A percentile compares a stretch with the other conserved stretches of the same genome.
Evolutionary conservation across 768 basidiomycete genomes (phyloP).

Genomic region (Suillus ampliporus): DNA sequence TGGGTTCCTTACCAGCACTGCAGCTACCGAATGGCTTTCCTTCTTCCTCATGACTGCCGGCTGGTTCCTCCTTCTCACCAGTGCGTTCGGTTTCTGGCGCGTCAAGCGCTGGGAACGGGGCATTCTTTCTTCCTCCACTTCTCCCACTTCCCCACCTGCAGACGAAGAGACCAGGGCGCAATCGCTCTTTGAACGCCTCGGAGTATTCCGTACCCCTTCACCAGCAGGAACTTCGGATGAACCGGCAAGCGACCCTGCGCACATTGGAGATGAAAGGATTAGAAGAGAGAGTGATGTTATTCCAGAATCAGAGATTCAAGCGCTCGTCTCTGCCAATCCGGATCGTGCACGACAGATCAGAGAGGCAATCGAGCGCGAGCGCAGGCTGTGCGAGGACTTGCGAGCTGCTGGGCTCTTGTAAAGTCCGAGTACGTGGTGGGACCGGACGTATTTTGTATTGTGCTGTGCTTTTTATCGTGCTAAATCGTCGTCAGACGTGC

Average conservation of each 20-base stretch:
- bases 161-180: constrained; percentile 28
- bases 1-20: constrained; percentile 53
- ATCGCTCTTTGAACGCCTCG: constrained; percentile 36
- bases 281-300: not conserved
- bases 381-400: constrained; percentile 61
- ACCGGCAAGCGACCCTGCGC: constrained; percentile 22
- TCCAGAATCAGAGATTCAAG: not conserved
- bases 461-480: not conserved
- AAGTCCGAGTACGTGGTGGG: not conserved
- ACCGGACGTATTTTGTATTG: not conserved
- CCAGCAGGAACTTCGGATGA: constrained; percentile 15
- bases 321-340: constrained; percentile 42
- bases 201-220: constrained; percentile 22
- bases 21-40: constrained; percentile 91
- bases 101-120: constrained; percentile 89
- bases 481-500: not conserved
- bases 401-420: constrained; percentile 69
- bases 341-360: constrained; percentile 48
- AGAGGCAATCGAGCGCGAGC: constrained; percentile 58
- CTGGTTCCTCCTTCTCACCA: constrained; percentile 89
- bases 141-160: constrained; percentile 24
- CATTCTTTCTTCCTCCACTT: constrained; percentile 58
- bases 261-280: constrained; percentile 34
- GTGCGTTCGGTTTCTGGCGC: constrained; percentile 88
- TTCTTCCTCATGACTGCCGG: constrained; percentile 94